These are phyloP conservation scores for Penicillium verhagenii DNA, from an alignment of 495 filamentous ascomycete species.

Conservation along the genomic window DNA sequence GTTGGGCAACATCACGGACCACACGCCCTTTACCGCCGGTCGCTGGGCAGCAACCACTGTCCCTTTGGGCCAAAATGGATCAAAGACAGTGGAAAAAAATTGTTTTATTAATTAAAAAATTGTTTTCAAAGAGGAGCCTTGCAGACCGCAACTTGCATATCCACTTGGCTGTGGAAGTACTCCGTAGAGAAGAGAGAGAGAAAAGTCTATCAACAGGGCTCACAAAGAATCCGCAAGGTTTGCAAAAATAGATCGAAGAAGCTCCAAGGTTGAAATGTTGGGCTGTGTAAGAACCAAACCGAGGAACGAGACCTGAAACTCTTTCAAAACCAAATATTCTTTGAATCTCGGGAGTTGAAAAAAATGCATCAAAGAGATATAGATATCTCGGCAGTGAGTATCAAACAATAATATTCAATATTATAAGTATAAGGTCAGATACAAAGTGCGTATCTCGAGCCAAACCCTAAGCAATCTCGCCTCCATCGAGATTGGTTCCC, in stretches of 20 bases:
- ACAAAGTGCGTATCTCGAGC: conserved; percentile 4
- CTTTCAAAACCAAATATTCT: too few species aligned
- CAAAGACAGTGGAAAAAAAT: conserved; percentile 2
- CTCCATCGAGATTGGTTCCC: conserved; percentile 2
- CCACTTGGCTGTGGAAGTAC: background rate
- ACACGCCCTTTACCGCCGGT: conserved; percentile 39
- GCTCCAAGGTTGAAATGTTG: too few species aligned
- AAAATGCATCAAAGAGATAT: background rate
- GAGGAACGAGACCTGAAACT: background rate
- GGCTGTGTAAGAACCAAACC: background rate
- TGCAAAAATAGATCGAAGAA: conserved; percentile 12
- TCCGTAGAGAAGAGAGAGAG: too few species aligned
- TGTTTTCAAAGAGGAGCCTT: conserved; percentile 19
- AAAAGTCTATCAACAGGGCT: conserved; percentile 1
- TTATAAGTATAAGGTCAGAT: too few species aligned
- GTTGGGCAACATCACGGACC: conserved; percentile 37
- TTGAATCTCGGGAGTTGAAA: too few species aligned
- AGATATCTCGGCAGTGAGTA: background rate
- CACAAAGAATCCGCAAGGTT: conserved; percentile 5
- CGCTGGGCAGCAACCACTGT: conserved; percentile 43
- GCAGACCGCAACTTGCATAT: conserved; percentile 41
- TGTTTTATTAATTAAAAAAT: too few species aligned
- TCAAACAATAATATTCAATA: background rate
- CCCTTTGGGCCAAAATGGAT: conserved; percentile 19
- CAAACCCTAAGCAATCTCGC: conserved; percentile 7